A percentile compares a stretch with the other conserved stretches of the same genome.
Conservation (phyloP, 495 filamentous ascomycete genomes). For the Paragyromitra xinjiangensis region DNA sequence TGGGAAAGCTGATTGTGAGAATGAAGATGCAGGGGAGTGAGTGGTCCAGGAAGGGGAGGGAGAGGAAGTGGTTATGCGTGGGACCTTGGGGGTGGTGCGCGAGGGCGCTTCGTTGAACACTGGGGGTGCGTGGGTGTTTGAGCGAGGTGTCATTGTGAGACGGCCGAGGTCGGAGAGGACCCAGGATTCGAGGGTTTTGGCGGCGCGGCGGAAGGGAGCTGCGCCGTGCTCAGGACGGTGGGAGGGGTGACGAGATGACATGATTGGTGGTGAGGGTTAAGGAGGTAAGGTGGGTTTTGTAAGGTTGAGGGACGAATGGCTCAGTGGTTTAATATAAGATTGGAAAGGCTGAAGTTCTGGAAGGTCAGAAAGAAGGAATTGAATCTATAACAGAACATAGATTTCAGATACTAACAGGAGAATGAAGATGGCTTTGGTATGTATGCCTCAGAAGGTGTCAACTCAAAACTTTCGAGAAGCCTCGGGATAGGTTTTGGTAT, state of each 20-base stretch:
- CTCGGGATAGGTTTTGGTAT: not conserved
- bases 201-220: constrained; percentile 21
- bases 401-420: not conserved
- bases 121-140: not conserved
- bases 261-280: not conserved
- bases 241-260: constrained; percentile 9
- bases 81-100: not conserved
- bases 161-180: constrained; percentile 48
- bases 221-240: not conserved
- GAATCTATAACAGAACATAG: not conserved
- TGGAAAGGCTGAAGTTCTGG: not conserved
- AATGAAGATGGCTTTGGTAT: not conserved
- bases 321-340: not conserved
- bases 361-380: constrained; percentile 10
- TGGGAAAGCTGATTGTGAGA: not conserved
- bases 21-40: not conserved
- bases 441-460: not conserved
- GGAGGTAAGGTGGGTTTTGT: not conserved
- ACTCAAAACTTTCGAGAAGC: not conserved
- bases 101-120: too few relatives aligned
- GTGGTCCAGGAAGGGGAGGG: constrained; percentile 4
- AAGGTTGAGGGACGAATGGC: too few relatives aligned
- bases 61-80: constrained; percentile 1
- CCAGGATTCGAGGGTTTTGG: constrained; percentile 41
- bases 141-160: constrained; percentile 30